Conservation (phyloP, 306 rosid genomes). For the Trifolium repens region DNA sequence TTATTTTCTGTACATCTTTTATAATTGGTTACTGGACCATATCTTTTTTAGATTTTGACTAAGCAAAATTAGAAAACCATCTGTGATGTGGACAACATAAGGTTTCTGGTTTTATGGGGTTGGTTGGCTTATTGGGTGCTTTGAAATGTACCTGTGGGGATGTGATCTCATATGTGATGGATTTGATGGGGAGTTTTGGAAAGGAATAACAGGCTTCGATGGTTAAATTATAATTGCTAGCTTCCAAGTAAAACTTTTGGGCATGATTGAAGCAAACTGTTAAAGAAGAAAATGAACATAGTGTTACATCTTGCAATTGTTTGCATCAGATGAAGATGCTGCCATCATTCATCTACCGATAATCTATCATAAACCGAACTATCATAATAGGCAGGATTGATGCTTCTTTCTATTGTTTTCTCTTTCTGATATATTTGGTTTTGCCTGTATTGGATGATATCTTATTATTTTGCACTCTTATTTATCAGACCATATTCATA, state of each 20-base stretch:
- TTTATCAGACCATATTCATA: background rate
- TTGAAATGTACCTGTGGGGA: background rate
- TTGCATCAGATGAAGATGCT: background rate
- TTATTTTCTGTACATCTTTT: background rate
- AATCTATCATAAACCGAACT: too few relatives aligned
- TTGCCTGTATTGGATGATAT: background rate
- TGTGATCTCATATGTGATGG: background rate
- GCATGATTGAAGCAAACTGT: background rate
- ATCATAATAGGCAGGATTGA: too few relatives aligned
- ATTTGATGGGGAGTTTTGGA: background rate
- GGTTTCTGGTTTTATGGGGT: background rate
- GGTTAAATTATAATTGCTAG: background rate
- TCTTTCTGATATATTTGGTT: background rate
- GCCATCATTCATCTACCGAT: background rate
- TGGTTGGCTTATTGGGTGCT: background rate
- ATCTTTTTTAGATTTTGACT: background rate
- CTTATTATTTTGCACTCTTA: background rate
- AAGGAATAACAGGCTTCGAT: background rate
- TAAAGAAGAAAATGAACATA: background rate
- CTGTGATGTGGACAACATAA: background rate
- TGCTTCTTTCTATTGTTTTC: constrained; percentile 12
- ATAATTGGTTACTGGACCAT: background rate
- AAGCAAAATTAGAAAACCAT: background rate
- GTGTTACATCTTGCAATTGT: background rate
- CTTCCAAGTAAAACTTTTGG: constrained; percentile 1